These are phyloP conservation scores for Antrodiella citrinella DNA, from an alignment of 768 basidiomycete species.

Conservation along the genomic window DNA sequence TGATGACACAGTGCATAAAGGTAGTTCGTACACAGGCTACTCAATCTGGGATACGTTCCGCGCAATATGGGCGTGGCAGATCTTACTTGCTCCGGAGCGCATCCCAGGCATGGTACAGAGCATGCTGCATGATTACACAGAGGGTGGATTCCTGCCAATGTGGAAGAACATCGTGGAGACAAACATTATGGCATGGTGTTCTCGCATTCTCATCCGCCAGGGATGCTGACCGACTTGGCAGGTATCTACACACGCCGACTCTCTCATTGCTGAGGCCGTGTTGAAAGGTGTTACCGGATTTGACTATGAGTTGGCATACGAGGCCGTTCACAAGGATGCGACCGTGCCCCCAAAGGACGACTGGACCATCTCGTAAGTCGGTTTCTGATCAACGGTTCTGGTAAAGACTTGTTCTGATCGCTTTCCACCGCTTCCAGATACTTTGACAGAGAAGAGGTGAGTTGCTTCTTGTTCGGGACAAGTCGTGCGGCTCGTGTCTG, in stretches of 20 bases:
- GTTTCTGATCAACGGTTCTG: too few relatives aligned
- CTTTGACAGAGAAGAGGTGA: slow-evolving; percentile 68
- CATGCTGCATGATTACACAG: slow-evolving; percentile 72
- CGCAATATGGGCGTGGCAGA: slow-evolving; percentile 72
- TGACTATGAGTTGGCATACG: slow-evolving; percentile 56
- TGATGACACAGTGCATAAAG: slow-evolving; percentile 53
- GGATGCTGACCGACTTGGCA: slow-evolving; percentile 15
- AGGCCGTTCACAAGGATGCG: slow-evolving; percentile 67
- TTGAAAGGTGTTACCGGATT: slow-evolving; percentile 57
- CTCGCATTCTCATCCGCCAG: background rate
- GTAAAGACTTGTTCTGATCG: background rate
- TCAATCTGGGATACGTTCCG: slow-evolving; percentile 81
- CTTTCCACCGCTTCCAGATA: slow-evolving; percentile 40
- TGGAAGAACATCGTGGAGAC: slow-evolving; percentile 87
- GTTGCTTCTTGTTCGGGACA: too few relatives aligned
- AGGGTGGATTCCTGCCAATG: slow-evolving; percentile 85
- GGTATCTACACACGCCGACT: slow-evolving; percentile 77
- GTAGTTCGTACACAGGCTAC: slow-evolving; percentile 72
- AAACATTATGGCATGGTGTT: slow-evolving; percentile 61
- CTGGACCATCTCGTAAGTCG: slow-evolving; percentile 37
- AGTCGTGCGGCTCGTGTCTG: slow-evolving; percentile 6
- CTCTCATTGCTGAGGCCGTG: slow-evolving; percentile 63
- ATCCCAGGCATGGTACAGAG: slow-evolving; percentile 67
- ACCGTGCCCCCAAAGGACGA: slow-evolving; percentile 54
- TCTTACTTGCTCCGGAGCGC: slow-evolving; percentile 71